Base-by-base conservation (phyloP, 1,139 yeast genomes). In the Taphrina pruni region DNA sequence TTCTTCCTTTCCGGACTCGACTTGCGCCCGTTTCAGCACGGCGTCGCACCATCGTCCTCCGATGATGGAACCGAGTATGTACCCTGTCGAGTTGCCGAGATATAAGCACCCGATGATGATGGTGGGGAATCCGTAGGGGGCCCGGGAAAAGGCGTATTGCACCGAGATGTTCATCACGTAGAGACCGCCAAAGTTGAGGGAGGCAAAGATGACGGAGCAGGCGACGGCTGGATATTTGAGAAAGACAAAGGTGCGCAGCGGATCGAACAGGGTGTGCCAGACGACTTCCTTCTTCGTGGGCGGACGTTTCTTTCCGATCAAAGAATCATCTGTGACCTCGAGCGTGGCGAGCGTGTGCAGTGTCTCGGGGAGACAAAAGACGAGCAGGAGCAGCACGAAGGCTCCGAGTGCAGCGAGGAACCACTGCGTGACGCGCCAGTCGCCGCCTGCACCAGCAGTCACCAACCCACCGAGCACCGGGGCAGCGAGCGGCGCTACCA, bases 381-480 rank as follows among this genome's bases (percentile, higher is more conserved):
- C 73, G 58, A 90, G 79, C 60, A 85, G 73, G 0, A 86, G 21
- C 43, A 84, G 80, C 70, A 86, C 83, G 14, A 83, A 77, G 0
- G 88, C 91, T 0, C 90, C 84, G 56, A 89, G 78, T 45, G 88
- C 88, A 43, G 88, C 90, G 78, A 90, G 79, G 69, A 89, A 86
- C 95, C 96, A 91, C 75, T 89, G 95, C 2, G 97, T 89, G 1
- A 94, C 90, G 76, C 96, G 82, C 96, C 97, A 91, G 6, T 90
- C 90, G 88, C 92, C 89, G 11, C 82, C 83, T 65, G 84, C 81
- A 9, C 82, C 83, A 64, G 84, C 81, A 5, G 90, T 85, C 36
- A 91, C 84, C 1, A 87, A 86, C 71, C 97, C 95, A 65, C 96
- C 96, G 58, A 90, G 78, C 41, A 90, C 87, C 0, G 97, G 97